Conservation (phyloP, 2,329 filamentous ascomycete genomes). For the Fusarium chaquense region DNA sequence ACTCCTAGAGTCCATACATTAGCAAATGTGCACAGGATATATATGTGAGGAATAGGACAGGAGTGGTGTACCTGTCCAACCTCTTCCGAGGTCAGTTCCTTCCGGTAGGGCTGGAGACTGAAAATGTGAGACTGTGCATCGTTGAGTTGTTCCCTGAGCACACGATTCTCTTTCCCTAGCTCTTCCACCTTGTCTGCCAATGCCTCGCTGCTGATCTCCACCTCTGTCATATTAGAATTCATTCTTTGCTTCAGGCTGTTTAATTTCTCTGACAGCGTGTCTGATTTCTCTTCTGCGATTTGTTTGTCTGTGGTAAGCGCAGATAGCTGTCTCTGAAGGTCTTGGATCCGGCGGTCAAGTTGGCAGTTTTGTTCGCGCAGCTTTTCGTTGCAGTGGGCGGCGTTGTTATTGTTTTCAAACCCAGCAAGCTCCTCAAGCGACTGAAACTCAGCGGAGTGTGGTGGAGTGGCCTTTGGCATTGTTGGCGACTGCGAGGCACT, state of each 20-base stretch:
- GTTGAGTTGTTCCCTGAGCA: conserved; percentile 49
- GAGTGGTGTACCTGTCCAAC: conserved; percentile 50
- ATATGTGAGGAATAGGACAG: background rate
- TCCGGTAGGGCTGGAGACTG: conserved; percentile 56
- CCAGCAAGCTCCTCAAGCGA: conserved; percentile 32
- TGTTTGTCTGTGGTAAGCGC: conserved; percentile 45
- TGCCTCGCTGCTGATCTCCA: conserved; percentile 42
- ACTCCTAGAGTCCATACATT: conserved; percentile 49
- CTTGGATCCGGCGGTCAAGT: conserved; percentile 39
- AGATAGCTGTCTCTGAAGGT: conserved; percentile 36
- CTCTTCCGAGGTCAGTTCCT: conserved; percentile 54
- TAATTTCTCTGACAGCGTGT: conserved; percentile 43
- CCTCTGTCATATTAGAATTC: conserved; percentile 40
- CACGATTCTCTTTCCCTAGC: conserved; percentile 47
- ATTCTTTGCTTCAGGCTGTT: conserved; percentile 44
- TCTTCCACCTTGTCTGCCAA: conserved; percentile 38
- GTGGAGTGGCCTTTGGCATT: conserved; percentile 6
- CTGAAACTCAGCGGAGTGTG: conserved; percentile 32
- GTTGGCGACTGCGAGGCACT: conserved; percentile 23
- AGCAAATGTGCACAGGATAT: conserved; percentile 3
- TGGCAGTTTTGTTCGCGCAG: conserved; percentile 30
- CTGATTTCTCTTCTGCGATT: conserved; percentile 49
- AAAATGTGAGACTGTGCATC: conserved; percentile 57
- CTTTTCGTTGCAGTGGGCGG: conserved; percentile 20
- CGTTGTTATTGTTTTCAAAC: conserved; percentile 31